phyloP scores from a whole-genome alignment of 2,329 filamentous ascomycete species.

The Apiospora arundinis region DNA sequence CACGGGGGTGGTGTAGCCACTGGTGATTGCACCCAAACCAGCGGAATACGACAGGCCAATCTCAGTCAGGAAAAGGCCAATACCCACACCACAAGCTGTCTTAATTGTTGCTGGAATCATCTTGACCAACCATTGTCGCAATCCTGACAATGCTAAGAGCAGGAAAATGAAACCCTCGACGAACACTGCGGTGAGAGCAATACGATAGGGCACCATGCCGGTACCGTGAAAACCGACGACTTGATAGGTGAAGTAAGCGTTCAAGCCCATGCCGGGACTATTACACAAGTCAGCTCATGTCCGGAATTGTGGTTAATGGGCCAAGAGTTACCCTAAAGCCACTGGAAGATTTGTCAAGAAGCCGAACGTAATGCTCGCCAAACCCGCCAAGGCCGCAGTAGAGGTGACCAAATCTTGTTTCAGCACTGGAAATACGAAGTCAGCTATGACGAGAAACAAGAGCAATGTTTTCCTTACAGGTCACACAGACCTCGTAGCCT shows the following conservation, averaged over 20 bases:
- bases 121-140: conserved; percentile 75
- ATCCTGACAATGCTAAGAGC: conserved; percentile 68
- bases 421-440: conserved; percentile 51
- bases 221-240: conserved; percentile 67
- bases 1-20: conserved; percentile 72
- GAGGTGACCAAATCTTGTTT: conserved; percentile 82
- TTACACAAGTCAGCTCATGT: neutral
- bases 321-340: conserved; percentile 69
- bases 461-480: conserved; percentile 43
- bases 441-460: neutral
- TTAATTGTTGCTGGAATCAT: conserved; percentile 70
- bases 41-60: conserved; percentile 77
- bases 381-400: conserved; percentile 79
- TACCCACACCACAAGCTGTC: conserved; percentile 69
- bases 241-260: conserved; percentile 72
- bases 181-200: conserved; percentile 69
- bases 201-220: conserved; percentile 62
- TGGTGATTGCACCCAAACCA: conserved; percentile 83
- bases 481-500: conserved; percentile 53
- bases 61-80: conserved; percentile 68
- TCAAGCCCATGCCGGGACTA: conserved; percentile 71
- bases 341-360: conserved; percentile 83
- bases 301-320: neutral
- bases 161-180: conserved; percentile 70
- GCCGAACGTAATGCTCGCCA: conserved; percentile 79